Percentiles rank a stretch among this genome's conserved stretches.
Evolutionary conservation across 1,139 yeast species (phyloP).

Genomic region (Debaryomycetaceae sp.): DNA sequence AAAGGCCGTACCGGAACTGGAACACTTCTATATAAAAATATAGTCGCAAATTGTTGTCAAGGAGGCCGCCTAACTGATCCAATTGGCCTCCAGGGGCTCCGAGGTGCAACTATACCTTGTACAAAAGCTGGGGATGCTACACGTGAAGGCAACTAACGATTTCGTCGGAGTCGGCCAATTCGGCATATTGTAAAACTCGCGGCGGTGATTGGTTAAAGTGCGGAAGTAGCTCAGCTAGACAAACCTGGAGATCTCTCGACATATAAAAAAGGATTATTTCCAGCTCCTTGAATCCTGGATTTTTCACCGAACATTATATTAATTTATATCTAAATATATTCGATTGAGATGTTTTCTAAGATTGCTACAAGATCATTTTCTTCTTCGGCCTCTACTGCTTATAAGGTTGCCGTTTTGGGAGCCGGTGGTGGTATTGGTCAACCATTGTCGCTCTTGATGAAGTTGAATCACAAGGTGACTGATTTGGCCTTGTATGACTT

Average conservation of each 20-base stretch:
- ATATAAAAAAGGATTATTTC: conserved; percentile 2
- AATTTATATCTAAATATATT: not conserved
- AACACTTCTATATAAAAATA: too few species aligned
- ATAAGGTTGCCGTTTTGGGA: conserved; percentile 74
- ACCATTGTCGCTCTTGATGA: conserved; percentile 81
- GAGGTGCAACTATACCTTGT: not conserved
- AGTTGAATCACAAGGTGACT: conserved; percentile 56
- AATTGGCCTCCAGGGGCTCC: not conserved
- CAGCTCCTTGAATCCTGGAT: not conserved
- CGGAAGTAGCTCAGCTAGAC: not conserved
- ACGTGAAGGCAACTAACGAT: not conserved
- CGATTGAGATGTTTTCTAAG: conserved; percentile 38
- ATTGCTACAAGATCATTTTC: conserved; percentile 67
- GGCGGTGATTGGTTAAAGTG: not conserved
- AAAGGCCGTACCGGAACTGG: too few species aligned
- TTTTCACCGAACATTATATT: not conserved
- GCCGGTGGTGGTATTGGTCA: conserved; percentile 94
- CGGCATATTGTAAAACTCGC: not conserved
- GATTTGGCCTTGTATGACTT: conserved; percentile 84
- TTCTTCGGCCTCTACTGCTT: conserved; percentile 55
- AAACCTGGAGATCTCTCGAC: conserved; percentile 2
- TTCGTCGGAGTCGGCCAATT: conserved; percentile 1
- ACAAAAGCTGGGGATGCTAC: not conserved
- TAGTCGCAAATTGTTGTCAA: too few species aligned
- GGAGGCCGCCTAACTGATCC: too few species aligned